Evolutionary conservation across 1,284 basidiomycete species (phyloP), one percentile per base, ranked within the genome.

Genomic region (Austroboletus niveus): DNA sequence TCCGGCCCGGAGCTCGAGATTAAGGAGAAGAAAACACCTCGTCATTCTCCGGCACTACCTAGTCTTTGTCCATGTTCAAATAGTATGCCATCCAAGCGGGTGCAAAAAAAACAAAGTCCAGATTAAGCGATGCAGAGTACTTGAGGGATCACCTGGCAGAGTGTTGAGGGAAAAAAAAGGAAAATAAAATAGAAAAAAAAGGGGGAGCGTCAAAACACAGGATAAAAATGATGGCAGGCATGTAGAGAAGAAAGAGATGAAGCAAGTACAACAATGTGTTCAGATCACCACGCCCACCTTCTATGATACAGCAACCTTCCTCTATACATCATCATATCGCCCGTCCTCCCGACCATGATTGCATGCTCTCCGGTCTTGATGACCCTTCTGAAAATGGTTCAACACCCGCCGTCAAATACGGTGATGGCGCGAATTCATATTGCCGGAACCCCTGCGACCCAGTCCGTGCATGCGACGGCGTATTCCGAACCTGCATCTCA

Each of bases 401-500:
- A 29, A 47, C 39, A 11, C 49, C 55, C 7, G 44, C 17, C 3
- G 42, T 35, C 22, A 44, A 12, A 27, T 56, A 46, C 22, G 45
- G 41, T 2, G 4, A 32, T 1, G 54, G 43, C 27, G 27, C 27
- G 6, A 5, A 27, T 4, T 65, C 48, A 14, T 59, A 52, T 48
- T 64, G 60, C 40, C 41, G 57, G 42, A 54, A 48, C 7, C 51
- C 49, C 9, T 57, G 62, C 45, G 60, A 49, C 39, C 53, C 51
- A 29, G 53, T 39, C 27, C 38, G 55, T 15, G 62, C 49, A 11
- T 46, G 53, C 24, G 59, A 51, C 14, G 69, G 58, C 5, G 69
- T 63, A 10, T 65, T 67, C 56, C 68, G 74, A 24, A 78, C 73
- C 34, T 75, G 76, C 80, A 84, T 79, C 70, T 85, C 84, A 62